Evolutionary conservation across 1,284 basidiomycete species (phyloP).

Genomic region (Trametes polyzona): DNA sequence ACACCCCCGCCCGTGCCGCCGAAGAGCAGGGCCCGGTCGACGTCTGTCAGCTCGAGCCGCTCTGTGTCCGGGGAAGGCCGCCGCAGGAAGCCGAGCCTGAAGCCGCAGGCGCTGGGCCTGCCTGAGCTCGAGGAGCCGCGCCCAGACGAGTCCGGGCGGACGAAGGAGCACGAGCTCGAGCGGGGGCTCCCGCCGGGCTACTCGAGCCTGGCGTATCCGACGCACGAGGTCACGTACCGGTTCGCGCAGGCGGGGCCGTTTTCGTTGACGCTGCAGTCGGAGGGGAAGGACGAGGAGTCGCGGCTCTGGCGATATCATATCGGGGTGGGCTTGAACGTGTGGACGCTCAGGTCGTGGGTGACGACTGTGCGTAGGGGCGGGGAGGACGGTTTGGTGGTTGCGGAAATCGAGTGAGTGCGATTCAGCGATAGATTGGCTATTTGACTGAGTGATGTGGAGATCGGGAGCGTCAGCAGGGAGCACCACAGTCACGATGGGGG

Average conservation of each 20-base stretch:
- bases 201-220: conserved; percentile 23
- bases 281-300: not conserved
- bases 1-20: conserved; percentile 7
- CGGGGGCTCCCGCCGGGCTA: conserved; percentile 30
- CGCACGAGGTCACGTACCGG: conserved; percentile 22
- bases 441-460: conserved; percentile 14
- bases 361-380: conserved; percentile 30
- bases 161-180: not conserved
- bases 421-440: too few species aligned
- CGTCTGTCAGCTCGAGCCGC: conserved; percentile 10
- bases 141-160: not conserved
- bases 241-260: conserved; percentile 33
- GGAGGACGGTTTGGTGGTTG: conserved; percentile 29
- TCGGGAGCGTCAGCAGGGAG: conserved; percentile 21
- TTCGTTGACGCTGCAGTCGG: conserved; percentile 27
- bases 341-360: conserved; percentile 30
- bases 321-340: conserved; percentile 33
- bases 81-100: conserved; percentile 7
- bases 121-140: conserved; percentile 5
- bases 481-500: conserved; percentile 29
- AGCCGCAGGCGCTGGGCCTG: conserved; percentile 1
- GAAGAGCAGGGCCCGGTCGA: conserved; percentile 12
- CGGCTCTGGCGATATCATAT: conserved; percentile 26
- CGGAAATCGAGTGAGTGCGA: conserved; percentile 32
- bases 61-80: conserved; percentile 8